These are phyloP conservation scores for Nitzschia sp. DNA, from an alignment of 108 stramenopile genomes.

Conservation along the genomic window DNA sequence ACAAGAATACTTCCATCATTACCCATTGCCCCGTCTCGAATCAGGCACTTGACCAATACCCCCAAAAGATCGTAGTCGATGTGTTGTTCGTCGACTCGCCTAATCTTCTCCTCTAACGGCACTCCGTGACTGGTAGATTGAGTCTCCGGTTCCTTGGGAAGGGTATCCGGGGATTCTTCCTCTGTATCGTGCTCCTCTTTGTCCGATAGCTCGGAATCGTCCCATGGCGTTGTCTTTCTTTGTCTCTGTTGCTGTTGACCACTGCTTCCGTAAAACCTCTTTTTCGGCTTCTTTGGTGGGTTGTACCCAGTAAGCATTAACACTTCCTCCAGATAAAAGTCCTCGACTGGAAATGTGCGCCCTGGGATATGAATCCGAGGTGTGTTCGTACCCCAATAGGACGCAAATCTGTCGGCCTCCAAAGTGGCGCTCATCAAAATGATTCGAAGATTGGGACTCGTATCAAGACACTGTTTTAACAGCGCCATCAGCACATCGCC, in stretches of 20 bases:
- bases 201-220: slow-evolving; percentile 49
- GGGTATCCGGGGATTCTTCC: slow-evolving; percentile 6
- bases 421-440: slow-evolving; percentile 94
- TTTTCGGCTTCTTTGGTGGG: slow-evolving; percentile 71
- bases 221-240: slow-evolving; percentile 39
- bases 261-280: not conserved
- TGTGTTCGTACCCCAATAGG: slow-evolving; percentile 75
- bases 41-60: slow-evolving; percentile 50
- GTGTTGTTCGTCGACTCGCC: slow-evolving; percentile 64
- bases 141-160: not conserved
- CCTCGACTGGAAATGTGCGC: slow-evolving; percentile 90
- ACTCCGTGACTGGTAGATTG: slow-evolving; percentile 3
- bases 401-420: slow-evolving; percentile 88
- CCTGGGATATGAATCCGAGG: slow-evolving; percentile 94
- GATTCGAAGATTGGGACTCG: slow-evolving; percentile 51
- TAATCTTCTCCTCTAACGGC: slow-evolving; percentile 68
- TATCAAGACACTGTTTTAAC: slow-evolving; percentile 42
- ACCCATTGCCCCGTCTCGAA: slow-evolving; percentile 39
- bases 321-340: slow-evolving; percentile 90
- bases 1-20: slow-evolving; percentile 87
- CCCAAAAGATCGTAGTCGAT: slow-evolving; percentile 78
- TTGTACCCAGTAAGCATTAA: slow-evolving; percentile 75
- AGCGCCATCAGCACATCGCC: slow-evolving; percentile 78
- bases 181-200: slow-evolving; percentile 47
- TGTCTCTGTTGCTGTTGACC: not conserved